Percentiles rank a stretch among this genome's conserved stretches.
Evolutionary conservation across 805 yeast species (phyloP).

Genomic region (Starmerella potacharoeniae): DNA sequence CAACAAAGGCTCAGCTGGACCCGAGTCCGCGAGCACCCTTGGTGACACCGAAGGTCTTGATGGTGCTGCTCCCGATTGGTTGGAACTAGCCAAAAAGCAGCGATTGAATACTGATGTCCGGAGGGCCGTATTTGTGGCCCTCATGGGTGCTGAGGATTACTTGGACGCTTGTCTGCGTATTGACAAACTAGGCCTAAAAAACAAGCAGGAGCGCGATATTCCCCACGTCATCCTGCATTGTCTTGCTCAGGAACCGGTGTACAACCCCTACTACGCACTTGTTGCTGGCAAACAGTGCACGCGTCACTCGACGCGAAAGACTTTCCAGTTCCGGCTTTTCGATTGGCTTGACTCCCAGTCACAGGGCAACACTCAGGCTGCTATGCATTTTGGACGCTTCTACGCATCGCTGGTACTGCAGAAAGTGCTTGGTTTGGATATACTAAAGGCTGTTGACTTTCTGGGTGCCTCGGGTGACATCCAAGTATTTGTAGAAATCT

Average conservation of each 20-base stretch:
- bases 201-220: conserved; percentile 73
- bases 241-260: conserved; percentile 65
- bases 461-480: conserved; percentile 52
- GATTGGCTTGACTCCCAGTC: conserved; percentile 63
- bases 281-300: conserved; percentile 69
- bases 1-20: conserved; percentile 27
- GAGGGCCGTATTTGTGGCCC: conserved; percentile 82
- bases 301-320: conserved; percentile 57
- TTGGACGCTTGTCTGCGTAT: conserved; percentile 75
- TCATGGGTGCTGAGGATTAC: conserved; percentile 91
- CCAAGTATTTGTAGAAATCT: conserved; percentile 58
- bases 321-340: conserved; percentile 86
- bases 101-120: conserved; percentile 94
- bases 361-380: conserved; percentile 34
- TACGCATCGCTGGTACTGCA: conserved; percentile 68
- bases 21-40: conserved; percentile 40
- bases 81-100: conserved; percentile 70
- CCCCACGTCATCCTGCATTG: conserved; percentile 81
- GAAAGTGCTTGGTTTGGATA: conserved; percentile 59
- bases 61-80: conserved; percentile 56
- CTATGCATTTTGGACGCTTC: conserved; percentile 66
- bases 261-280: conserved; percentile 81
- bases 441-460: conserved; percentile 63
- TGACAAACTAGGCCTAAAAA: conserved; percentile 67
- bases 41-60: conserved; percentile 48